Evolutionary conservation across 768 basidiomycete species (phyloP).

Genomic region (Russula lepida): DNA sequence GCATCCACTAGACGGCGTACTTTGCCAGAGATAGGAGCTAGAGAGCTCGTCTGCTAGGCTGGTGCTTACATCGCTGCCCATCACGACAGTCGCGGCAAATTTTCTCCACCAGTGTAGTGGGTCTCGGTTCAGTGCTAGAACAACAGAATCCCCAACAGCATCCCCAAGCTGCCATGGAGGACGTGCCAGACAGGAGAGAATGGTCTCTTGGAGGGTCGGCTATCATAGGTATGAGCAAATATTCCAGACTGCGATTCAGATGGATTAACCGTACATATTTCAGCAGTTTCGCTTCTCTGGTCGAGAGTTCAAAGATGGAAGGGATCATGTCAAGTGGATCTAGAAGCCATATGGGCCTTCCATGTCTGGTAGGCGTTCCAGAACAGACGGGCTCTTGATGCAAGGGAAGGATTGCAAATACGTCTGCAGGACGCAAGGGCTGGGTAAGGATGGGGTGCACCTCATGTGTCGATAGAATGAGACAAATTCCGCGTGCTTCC

Average conservation of each 20-base stretch:
- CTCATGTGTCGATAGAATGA: slow-evolving; percentile 33
- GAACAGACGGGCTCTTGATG: slow-evolving; percentile 39
- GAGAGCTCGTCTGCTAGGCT: slow-evolving; percentile 35
- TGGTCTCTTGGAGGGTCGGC: slow-evolving; percentile 25
- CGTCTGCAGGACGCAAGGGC: slow-evolving; percentile 32
- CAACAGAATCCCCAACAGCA: slow-evolving; percentile 22
- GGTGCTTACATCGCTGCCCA: slow-evolving; percentile 28
- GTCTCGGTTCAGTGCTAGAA: slow-evolving; percentile 27
- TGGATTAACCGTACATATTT: background rate
- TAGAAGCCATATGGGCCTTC: slow-evolving; percentile 37
- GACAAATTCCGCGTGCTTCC: slow-evolving; percentile 30
- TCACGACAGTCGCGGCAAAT: slow-evolving; percentile 33
- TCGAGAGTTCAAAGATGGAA: slow-evolving; percentile 31
- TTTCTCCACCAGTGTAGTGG: slow-evolving; percentile 37
- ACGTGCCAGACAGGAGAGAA: slow-evolving; percentile 29
- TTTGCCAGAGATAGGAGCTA: slow-evolving; percentile 39
- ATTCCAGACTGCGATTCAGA: background rate
- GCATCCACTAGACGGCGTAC: slow-evolving; percentile 24
- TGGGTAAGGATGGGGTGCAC: slow-evolving; percentile 29
- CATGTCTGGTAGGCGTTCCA: slow-evolving; percentile 29
- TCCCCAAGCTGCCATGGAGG: slow-evolving; percentile 35
- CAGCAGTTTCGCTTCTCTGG: slow-evolving; percentile 5
- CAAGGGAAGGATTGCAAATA: slow-evolving; percentile 42
- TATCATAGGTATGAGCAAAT: background rate
- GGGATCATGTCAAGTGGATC: slow-evolving; percentile 54